Base-by-base conservation (phyloP, 2,329 filamentous ascomycete genomes). In the Fusarium sp. region DNA sequence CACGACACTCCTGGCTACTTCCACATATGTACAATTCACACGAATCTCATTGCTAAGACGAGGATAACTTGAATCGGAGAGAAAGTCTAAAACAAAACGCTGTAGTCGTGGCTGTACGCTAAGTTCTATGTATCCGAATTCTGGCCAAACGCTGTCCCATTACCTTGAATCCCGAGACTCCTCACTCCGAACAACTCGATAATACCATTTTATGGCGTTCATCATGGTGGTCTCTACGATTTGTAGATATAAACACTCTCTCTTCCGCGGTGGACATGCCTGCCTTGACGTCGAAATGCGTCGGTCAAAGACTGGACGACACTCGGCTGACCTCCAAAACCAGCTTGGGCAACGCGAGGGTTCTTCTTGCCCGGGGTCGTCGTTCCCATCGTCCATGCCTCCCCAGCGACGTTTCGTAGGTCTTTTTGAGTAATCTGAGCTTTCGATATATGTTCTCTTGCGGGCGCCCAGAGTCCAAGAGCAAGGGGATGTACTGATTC, bases 181-280 rank as follows among this genome's bases (percentile, higher is more conserved):
- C n/a, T n/a, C n/a, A n/a, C n/a, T n/a, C n/a, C n/a, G n/a, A n/a
- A n/a, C n/a, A n/a, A n/a, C n/a, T n/a, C n/a, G n/a, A n/a, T n/a
- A n/a, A n/a, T n/a, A n/a, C n/a, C n/a, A n/a, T n/a, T n/a, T n/a
- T n/a, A n/a, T n/a, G n/a, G n/a, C n/a, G n/a, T n/a, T n/a, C n/a
- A n/a, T n/a, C n/a, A n/a, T n/a, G n/a, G n/a, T n/a, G n/a, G n/a
- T n/a, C n/a, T n/a, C n/a, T n/a, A n/a, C n/a, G n/a, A n/a, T n/a
- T n/a, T n/a, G n/a, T n/a, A n/a, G 3, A 53, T 9, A 3, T 6
- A 16, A 37, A 2, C 3, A 12, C 9, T n/a, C 19, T 37, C 13
- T 13, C 19, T n/a, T 5, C 7, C 13, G 6, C 3, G 2, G 7
- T 38, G 7, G 3, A 3, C 3, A 40, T 6, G 23, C 19, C 10